A percentile compares a stretch with the other conserved stretches of the same genome.
These are phyloP conservation scores for Escallonia herrerae DNA, from an alignment of 129 eudicot species.

Conservation along the genomic window DNA sequence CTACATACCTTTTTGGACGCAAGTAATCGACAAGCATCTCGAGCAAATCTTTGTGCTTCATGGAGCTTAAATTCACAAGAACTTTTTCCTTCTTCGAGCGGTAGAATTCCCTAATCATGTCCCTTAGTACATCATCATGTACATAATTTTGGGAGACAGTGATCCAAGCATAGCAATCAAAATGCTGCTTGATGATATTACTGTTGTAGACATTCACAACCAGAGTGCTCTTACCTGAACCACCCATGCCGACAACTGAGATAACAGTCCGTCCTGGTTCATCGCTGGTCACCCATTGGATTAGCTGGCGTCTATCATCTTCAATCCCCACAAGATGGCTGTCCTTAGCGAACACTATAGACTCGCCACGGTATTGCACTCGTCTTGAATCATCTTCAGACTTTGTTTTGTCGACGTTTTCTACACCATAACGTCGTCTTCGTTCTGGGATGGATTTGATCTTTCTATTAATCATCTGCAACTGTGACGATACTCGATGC, in stretches of 20 bases:
- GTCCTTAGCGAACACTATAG: not conserved
- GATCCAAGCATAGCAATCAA: conserved; percentile 14
- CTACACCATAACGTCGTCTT: not conserved
- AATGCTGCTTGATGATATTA: not conserved
- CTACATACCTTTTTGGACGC: not conserved
- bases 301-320: not conserved
- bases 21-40: not conserved
- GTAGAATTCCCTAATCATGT: conserved; percentile 1
- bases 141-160: conserved; percentile 13
- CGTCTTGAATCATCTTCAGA: not conserved
- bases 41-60: not conserved
- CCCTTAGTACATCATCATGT: not conserved
- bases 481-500: not conserved
- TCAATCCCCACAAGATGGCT: conserved; percentile 2
- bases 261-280: conserved; percentile 1
- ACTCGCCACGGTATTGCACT: not conserved
- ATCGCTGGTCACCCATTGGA: not conserved
- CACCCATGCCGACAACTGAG: conserved; percentile 21
- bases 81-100: not conserved
- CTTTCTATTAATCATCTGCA: not conserved
- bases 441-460: not conserved
- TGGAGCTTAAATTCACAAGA: not conserved
- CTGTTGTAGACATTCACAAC: conserved; percentile 9
- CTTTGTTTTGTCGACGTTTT: not conserved
- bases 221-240: conserved; percentile 23